phyloP scores from a whole-genome alignment of 2,329 filamentous ascomycete species.

The Neonectria coccinea region DNA sequence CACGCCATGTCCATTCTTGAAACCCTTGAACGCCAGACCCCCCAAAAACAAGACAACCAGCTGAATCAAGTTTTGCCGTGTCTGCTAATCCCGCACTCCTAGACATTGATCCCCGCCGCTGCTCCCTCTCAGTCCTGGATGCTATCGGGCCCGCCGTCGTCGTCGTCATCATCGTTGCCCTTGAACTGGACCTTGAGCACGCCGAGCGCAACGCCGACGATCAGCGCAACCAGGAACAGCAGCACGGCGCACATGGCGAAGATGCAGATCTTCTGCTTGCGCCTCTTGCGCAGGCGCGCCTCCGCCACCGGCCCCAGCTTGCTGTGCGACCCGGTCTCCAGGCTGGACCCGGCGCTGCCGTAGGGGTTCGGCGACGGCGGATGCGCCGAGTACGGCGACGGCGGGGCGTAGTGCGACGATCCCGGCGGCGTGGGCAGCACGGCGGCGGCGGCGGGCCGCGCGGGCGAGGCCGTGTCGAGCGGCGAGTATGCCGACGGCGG shows the following conservation, averaged over 20 bases:
- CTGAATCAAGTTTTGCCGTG: background rate
- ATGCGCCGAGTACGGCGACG: slow-evolving; percentile 23
- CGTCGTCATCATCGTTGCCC: slow-evolving; percentile 18
- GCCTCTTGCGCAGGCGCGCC: slow-evolving; percentile 37
- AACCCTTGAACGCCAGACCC: background rate
- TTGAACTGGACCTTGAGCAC: slow-evolving; percentile 42
- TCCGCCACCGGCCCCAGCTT: slow-evolving; percentile 43
- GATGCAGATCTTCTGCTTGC: slow-evolving; percentile 40
- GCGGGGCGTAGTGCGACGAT: slow-evolving; percentile 33
- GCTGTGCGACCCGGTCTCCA: slow-evolving; percentile 26
- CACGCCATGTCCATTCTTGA: slow-evolving; percentile 16
- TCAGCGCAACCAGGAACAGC: slow-evolving; percentile 43
- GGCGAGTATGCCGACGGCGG: slow-evolving; percentile 44
- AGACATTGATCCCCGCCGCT: background rate
- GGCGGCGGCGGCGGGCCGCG: slow-evolving; percentile 14
- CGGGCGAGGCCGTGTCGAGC: slow-evolving; percentile 27
- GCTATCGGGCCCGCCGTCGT: slow-evolving; percentile 10
- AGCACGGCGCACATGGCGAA: slow-evolving; percentile 36
- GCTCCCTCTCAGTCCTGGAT: background rate
- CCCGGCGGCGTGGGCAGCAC: slow-evolving; percentile 13
- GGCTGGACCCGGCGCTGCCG: slow-evolving; percentile 33
- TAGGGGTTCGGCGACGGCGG: slow-evolving; percentile 36
- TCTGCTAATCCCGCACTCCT: background rate
- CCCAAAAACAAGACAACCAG: background rate
- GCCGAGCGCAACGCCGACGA: slow-evolving; percentile 44